These are phyloP conservation scores for Lasiosphaeria miniovina DNA, from an alignment of 495 filamentous ascomycete genomes.

Conservation along the genomic window DNA sequence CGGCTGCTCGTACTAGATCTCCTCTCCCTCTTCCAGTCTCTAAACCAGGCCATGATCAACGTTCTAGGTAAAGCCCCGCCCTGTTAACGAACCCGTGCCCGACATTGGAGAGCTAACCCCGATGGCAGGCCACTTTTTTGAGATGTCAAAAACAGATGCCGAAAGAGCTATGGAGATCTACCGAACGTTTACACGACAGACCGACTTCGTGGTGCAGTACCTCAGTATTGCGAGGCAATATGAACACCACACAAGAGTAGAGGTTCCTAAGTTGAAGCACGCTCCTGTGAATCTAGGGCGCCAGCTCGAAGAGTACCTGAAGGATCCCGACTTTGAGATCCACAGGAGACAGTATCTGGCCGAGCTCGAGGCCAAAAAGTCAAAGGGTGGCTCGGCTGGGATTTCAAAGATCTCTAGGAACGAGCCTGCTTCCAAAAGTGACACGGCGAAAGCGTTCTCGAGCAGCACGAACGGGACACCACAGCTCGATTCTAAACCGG, in stretches of 20 bases:
- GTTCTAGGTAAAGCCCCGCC: constrained; percentile 67
- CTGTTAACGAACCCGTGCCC: background rate
- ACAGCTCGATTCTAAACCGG: constrained; percentile 17
- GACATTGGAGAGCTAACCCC: constrained; percentile 7
- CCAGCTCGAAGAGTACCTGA: constrained; percentile 90
- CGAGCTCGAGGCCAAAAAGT: constrained; percentile 77
- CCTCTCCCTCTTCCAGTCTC: constrained; percentile 83
- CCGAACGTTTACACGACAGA: constrained; percentile 87
- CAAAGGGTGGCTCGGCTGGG: constrained; percentile 39
- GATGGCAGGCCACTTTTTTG: constrained; percentile 84
- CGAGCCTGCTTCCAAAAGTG: constrained; percentile 33
- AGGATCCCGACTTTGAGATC: constrained; percentile 94
- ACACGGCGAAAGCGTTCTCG: constrained; percentile 38
- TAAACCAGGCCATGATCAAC: constrained; percentile 98
- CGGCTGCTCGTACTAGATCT: constrained; percentile 88
- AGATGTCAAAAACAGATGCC: constrained; percentile 93
- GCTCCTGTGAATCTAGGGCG: constrained; percentile 86
- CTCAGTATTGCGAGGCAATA: constrained; percentile 82
- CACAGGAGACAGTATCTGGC: constrained; percentile 88
- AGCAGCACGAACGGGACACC: constrained; percentile 27
- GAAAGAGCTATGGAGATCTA: constrained; percentile 91
- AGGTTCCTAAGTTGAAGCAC: constrained; percentile 97
- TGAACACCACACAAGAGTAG: constrained; percentile 84
- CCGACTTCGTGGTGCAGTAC: constrained; percentile 87
- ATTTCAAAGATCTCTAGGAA: constrained; percentile 32